phyloP scores from a whole-genome alignment of 192 early-diverging fungal species.

The Podila clonocystis region DNA sequence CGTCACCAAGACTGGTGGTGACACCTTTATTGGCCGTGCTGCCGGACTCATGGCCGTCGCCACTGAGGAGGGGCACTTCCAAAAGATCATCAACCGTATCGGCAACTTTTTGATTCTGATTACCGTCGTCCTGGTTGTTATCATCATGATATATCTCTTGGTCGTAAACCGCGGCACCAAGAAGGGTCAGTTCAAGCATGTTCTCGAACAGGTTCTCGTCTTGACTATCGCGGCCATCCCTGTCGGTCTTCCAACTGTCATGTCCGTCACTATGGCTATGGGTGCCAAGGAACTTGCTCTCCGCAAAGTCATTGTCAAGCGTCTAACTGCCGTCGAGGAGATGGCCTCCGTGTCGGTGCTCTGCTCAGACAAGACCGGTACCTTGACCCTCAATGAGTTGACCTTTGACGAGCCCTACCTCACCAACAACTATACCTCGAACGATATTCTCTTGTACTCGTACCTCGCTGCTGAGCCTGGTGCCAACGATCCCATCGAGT shows the following conservation, averaged over 20 bases:
- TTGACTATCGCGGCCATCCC: slow-evolving; percentile 92
- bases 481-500: slow-evolving; percentile 92
- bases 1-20: slow-evolving; percentile 91
- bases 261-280: slow-evolving; percentile 98
- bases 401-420: slow-evolving; percentile 93
- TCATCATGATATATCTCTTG: slow-evolving; percentile 83
- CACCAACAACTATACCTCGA: slow-evolving; percentile 69
- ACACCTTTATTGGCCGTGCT: slow-evolving; percentile 95
- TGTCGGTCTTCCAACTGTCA: slow-evolving; percentile 93
- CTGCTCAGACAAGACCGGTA: slow-evolving; percentile 93
- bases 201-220: slow-evolving; percentile 78
- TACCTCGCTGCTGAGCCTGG: slow-evolving; percentile 91
- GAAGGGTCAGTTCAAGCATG: slow-evolving; percentile 44
- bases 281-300: slow-evolving; percentile 92
- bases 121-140: slow-evolving; percentile 76
- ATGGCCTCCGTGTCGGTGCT: slow-evolving; percentile 92
- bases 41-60: slow-evolving; percentile 93
- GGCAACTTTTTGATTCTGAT: slow-evolving; percentile 93
- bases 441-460: slow-evolving; percentile 87
- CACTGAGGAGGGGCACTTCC: slow-evolving; percentile 94
- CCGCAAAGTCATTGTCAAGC: slow-evolving; percentile 96
- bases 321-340: slow-evolving; percentile 94
- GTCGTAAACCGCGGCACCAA: slow-evolving; percentile 52
- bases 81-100: slow-evolving; percentile 93
- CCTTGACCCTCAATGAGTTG: slow-evolving; percentile 92